phyloP scores from a whole-genome alignment of 306 rosid species.

The Cucurbita moschata region DNA sequence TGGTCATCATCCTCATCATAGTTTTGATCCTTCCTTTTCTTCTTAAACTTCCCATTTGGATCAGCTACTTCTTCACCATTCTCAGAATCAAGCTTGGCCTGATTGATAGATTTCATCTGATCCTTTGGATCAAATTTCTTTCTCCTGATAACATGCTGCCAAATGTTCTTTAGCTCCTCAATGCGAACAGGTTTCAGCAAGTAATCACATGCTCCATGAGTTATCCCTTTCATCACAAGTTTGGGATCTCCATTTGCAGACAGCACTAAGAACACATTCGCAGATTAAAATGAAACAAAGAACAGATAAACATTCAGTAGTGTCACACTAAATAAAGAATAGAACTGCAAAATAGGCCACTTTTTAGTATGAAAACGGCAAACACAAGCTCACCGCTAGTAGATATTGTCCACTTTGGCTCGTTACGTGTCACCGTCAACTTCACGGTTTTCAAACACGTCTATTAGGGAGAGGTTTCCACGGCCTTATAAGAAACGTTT shows the following conservation, averaged over 20 bases:
- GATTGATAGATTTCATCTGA: conserved; percentile 27
- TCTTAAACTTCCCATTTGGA: conserved; percentile 46
- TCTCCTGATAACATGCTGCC: conserved; percentile 92
- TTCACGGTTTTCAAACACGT: no score
- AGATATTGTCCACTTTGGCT: no score
- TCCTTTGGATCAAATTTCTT: conserved; percentile 73
- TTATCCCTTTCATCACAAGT: conserved; percentile 91
- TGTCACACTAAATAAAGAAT: neutral
- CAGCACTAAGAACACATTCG: conserved; percentile 45
- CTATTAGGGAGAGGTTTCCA: no score
- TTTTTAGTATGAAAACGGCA: no score
- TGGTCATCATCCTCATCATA: conserved; percentile 64
- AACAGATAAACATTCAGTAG: neutral
- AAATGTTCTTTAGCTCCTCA: conserved; percentile 89
- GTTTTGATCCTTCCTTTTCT: conserved; percentile 69
- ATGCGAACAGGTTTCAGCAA: conserved; percentile 85
- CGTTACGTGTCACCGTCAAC: no score
- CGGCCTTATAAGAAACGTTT: no score
- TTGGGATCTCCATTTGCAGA: conserved; percentile 70
- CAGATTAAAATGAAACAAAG: conserved; percentile 1
- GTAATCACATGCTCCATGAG: conserved; percentile 98
- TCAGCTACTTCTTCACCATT: conserved; percentile 37
- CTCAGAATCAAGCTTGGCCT: conserved; percentile 24
- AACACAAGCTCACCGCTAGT: no score
- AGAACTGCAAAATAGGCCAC: neutral